Evolutionary conservation across 1,284 basidiomycete genomes (phyloP), one percentile per base, ranked within the genome.

Genomic region (Marasmius tenuissimus): DNA sequence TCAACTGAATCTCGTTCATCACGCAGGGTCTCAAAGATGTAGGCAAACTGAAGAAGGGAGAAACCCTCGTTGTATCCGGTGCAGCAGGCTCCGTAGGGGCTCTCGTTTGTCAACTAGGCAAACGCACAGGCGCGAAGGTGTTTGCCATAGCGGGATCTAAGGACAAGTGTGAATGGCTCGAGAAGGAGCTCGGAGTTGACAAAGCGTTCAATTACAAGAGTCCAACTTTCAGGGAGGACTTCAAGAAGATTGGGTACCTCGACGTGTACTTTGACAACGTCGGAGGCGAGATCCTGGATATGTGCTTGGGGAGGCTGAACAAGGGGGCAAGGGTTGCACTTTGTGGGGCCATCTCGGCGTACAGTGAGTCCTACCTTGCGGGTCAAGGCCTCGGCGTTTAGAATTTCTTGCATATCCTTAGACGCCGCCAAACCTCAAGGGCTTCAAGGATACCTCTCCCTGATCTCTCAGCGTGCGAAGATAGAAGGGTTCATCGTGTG

Each of bases 211-310:
- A 97, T 74, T 97, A 98, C 80, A 97, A 97, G 76, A 86, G 85
- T 70, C 75, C 82, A 40, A 86, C 81, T 11, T 96, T 94, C 78
- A 78, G 76, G 61, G 73, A 85, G 40, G 85, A 93, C 55, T 85
- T 91, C 71, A 87, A 84, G 72, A 74, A 81, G 38, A 72, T 88
- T 52, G 86, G 86, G 3, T 90, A 85, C 67, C 67, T 91, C 10
- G 92, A 96, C 68, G 88, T 92, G 4, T 93, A 82, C 76, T 96
- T 94, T 71, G 94, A 96, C 72, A 96, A 96, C 70, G 93, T 95
- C 61, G 93, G 93, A 22, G 93, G 93, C 1, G 87, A 92, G 47
- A 91, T 93, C 55, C 79, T 96, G 63, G 89, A 96, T 72, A 80
- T 93, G 69, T 84, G 85, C 38, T 75, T 96, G 63, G 83, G 83